Conservation (phyloP, 2,329 filamentous ascomycete genomes). For the Elsinoe australis region DNA sequence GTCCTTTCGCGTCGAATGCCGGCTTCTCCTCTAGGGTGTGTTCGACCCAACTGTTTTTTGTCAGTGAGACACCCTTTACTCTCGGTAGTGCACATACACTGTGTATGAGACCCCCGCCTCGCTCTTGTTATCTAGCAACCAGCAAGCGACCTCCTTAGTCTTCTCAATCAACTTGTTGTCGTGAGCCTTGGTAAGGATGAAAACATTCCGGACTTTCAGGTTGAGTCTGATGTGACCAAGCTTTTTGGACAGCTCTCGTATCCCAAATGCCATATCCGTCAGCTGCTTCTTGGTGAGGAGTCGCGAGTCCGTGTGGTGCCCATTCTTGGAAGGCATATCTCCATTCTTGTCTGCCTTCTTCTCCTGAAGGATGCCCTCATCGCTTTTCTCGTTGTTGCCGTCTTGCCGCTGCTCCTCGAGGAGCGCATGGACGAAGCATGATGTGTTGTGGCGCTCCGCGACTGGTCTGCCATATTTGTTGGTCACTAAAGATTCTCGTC, state of each 20-base stretch:
- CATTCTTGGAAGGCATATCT: constrained; percentile 28
- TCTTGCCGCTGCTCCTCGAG: constrained; percentile 40
- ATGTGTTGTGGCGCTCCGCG: constrained; percentile 38
- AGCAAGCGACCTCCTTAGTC: constrained; percentile 67
- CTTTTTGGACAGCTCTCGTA: constrained; percentile 79
- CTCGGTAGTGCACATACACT: constrained; percentile 49
- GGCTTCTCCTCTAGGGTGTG: constrained; percentile 62
- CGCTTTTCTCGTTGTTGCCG: constrained; percentile 21
- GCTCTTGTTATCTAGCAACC: constrained; percentile 65
- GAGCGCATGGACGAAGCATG: constrained; percentile 56
- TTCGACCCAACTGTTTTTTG: constrained; percentile 54
- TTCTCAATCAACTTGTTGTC: constrained; percentile 71
- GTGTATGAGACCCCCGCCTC: constrained; percentile 56
- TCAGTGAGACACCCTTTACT: not conserved
- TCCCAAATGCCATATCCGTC: constrained; percentile 94
- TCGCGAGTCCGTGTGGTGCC: constrained; percentile 50
- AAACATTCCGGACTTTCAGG: constrained; percentile 73
- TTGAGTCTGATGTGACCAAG: constrained; percentile 75
- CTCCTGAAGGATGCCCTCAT: constrained; percentile 28
- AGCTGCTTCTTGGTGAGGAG: constrained; percentile 90
- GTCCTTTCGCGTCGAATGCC: constrained; percentile 62
- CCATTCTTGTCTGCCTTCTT: constrained; percentile 39
- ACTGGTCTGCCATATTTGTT: constrained; percentile 35
- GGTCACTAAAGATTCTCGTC: constrained; percentile 52
- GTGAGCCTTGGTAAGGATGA: constrained; percentile 85